Evolutionary conservation across 768 basidiomycete genomes (phyloP), one percentile per base, ranked within the genome.

Genomic region (Leccinum imitatum): DNA sequence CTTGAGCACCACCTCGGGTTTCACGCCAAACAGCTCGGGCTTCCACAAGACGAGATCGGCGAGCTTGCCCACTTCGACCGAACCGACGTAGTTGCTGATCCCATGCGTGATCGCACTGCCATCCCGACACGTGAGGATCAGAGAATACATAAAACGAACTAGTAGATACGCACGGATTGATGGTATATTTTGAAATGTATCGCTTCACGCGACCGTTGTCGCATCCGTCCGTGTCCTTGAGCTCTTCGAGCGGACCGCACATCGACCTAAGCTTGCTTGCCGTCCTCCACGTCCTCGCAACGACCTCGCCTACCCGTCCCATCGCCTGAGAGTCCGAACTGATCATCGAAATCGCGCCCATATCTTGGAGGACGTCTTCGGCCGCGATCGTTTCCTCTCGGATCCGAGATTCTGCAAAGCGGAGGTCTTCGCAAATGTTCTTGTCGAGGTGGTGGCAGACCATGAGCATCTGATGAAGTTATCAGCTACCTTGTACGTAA

Each of bases 361-460:
- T 83, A 68, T 96, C 95, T 46, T 96, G 94, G 31, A 97, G 77
- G 17, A 98, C 90, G 70, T 99, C 97, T 73, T 99, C 97, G 1
- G 97, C 97, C 0, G 97, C 97, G 48, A 98, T 89, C 0, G 97
- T 99, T 77, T 98, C 96, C 0, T 86, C 93, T 37, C 97, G 86
- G 67, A 99, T 98, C 37, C 97, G 90, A 8, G 96, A 98, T 64
- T 98, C 95, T 4, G 97, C 96, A 67, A 99, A 99, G 1, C 90
- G 85, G 46, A 98, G 80, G 65, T 99, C 97, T 76, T 99, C 97
- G 1, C 90, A 84, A 64, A 96, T 93, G n/a, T 81, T 83, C 65
- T 80, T 85, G 76, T 97, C 93, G 58, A 99, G 84, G 73, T 99
- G 96, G 72, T 99, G 96, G 73, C 95, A 97, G n/a, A 98, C 95